Evolutionary conservation across 148 eudicot genomes (phyloP), one percentile per base, ranked within the genome.

Genomic region (Rhododendron ferrugineum): DNA sequence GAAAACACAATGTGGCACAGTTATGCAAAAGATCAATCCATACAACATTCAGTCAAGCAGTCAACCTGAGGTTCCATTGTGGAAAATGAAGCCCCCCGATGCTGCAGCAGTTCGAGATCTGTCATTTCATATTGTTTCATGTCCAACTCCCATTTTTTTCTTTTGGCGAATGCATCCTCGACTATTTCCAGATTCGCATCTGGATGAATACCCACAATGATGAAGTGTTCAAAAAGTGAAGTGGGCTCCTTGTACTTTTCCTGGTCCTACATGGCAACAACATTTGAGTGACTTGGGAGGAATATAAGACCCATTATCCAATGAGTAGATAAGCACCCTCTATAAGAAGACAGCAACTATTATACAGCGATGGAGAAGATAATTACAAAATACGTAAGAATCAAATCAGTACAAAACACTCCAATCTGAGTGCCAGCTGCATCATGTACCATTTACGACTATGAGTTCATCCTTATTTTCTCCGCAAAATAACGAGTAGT

Each of bases 141-240:
- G 66, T 90, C 90, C 52, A 87, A 20, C 89, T 95, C 98, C 95
- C 93, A 89, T 85, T 89, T 93, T 90, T 95, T 95, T 85, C 89
- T 92, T 88, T 89, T 92, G 74, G 97, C 93, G 90, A 90, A 97
- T 78, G 94, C 96, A 83, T 89, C 90, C 89, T 97, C 98, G 83
- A 95, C 94, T 83, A 89, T 89, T 82, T 92, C 96, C 78, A 95
- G 94, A 89, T 95, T 97, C 52, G 95, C 88, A 90, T 97, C 91
- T 79, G 98, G 96, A 85, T 91, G 95, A 85, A 97, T 92, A 85
- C 99, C 99, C 78, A 88, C 96, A 87, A 97, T 90, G 77, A 94
- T 82, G 79, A 97, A 97, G 91, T 97, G 98, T 86, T 97, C 99
- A 90, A 94, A 95, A 86, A 97, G 93, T 36, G 91, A 90, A 85